Base-by-base conservation (phyloP, 129 eudicot species). In the Helianthus tuberosus region DNA sequence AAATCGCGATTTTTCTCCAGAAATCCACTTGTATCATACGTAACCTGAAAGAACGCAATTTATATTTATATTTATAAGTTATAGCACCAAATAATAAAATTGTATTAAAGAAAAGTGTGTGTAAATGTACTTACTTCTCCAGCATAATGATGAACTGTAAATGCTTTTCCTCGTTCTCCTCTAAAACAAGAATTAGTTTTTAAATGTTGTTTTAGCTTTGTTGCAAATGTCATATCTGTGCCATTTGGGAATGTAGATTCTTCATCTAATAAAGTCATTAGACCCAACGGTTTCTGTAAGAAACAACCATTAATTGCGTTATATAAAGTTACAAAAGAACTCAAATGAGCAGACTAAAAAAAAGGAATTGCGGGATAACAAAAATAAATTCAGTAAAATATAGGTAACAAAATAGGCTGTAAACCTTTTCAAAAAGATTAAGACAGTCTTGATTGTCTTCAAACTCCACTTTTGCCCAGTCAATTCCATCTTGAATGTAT, bases 181-280 rank as follows among this genome's bases (percentile, higher is more conserved):
- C 89, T 85, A 74, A 95, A 95, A 71, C 91, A 91, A 1, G 88
- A 78, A 79, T 95, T 84, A 36, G 85, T 6, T 23, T 74, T 80
- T 75, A 95, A 74, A 81, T 95, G 99, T 61, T 95, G 86, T 85
- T 89, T 89, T 16, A 95, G 90, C 82, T 95, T 95, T 68, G 79
- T 68, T 20, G 99, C 99, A 76, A 95, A 91, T 27, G 91, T 88
- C 78, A 87, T 73, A 67, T 91, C 96, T 66, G 99, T 91, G 64
- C 91, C 99, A 76, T 95, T 95, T 1, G 99, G 97, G 52, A 89
- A 95, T 59, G 91, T 91, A 69, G 99, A 95, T 75, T 95, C 99
- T 80, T 95, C 99, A 50, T 95, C 97, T 68, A 95, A 75, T 81
- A 95, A 74, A 52, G 99, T 91, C 77, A 84, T 55, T 43, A 95